Conservation (phyloP, 805 yeast species). For the Candida suzukii region DNA sequence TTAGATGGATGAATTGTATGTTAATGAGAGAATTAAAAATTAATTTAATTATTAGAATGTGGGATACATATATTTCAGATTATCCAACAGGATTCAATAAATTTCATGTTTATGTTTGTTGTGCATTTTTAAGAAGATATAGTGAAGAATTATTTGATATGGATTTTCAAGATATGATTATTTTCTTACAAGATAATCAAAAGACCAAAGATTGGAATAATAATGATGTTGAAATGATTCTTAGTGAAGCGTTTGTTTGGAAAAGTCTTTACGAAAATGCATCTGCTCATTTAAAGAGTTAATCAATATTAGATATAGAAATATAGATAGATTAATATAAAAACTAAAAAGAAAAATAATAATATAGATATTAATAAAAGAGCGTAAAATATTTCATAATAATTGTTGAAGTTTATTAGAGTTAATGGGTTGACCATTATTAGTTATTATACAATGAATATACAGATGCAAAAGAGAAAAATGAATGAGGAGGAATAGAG, state of each 20-base stretch:
- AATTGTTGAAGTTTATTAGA: not conserved
- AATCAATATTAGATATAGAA: no score
- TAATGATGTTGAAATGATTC: constrained; percentile 81
- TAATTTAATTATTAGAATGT: constrained; percentile 79
- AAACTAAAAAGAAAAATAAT: not conserved
- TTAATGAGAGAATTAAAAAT: constrained; percentile 89
- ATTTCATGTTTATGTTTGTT: constrained; percentile 95
- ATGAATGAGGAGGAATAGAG: not conserved
- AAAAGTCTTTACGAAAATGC: constrained; percentile 89
- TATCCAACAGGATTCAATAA: constrained; percentile 75
- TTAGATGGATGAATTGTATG: constrained; percentile 98
- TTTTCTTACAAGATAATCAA: constrained; percentile 75
- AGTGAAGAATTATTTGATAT: constrained; percentile 65
- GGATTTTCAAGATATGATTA: constrained; percentile 93
- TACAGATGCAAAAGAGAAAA: not conserved
- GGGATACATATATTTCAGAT: constrained; percentile 91
- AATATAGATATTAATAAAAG: not conserved
- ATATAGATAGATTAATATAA: no score
- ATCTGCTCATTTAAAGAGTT: constrained; percentile 64
- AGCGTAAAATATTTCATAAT: not conserved
- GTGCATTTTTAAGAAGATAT: constrained; percentile 90
- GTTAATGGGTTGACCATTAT: constrained; percentile 2
- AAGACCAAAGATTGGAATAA: constrained; percentile 86
- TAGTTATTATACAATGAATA: not conserved
- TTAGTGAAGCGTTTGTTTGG: constrained; percentile 97